Evolutionary conservation across 768 basidiomycete species (phyloP).

Genomic region (Goffeauzyma gilvescens): DNA sequence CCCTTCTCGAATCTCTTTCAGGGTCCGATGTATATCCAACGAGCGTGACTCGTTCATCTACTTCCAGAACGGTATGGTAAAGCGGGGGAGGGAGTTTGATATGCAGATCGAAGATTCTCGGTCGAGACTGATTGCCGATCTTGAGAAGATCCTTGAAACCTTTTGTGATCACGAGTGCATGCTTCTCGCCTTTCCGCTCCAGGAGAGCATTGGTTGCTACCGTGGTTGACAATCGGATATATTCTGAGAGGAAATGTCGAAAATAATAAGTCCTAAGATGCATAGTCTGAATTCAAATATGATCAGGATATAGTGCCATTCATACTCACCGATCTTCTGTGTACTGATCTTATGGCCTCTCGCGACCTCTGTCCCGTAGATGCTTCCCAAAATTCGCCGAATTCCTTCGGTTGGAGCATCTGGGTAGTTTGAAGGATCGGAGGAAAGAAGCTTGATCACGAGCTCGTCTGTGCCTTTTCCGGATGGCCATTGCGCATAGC

Average conservation of each 20-base stretch:
- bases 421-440: constrained; percentile 55
- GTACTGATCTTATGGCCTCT: constrained; percentile 45
- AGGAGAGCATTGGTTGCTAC: constrained; percentile 91
- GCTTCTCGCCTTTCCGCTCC: constrained; percentile 81
- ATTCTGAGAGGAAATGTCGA: constrained; percentile 43
- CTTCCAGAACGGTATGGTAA: constrained; percentile 49
- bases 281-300: too few relatives aligned
- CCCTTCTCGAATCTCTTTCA: constrained; percentile 49
- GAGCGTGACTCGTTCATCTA: constrained; percentile 83
- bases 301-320: not conserved
- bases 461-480: constrained; percentile 25
- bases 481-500: constrained; percentile 11
- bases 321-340: constrained; percentile 22
- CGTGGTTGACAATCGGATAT: constrained; percentile 78
- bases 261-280: not conserved
- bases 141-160: constrained; percentile 51
- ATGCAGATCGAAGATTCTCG: constrained; percentile 83
- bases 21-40: constrained; percentile 88
- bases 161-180: constrained; percentile 68
- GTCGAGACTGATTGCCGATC: constrained; percentile 88
- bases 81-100: constrained; percentile 45
- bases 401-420: constrained; percentile 94
- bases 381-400: constrained; percentile 59
- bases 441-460: constrained; percentile 81
- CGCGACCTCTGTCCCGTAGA: constrained; percentile 49